Evolutionary conservation across 2,329 filamentous ascomycete genomes (phyloP).

Genomic region (Zasmidium citrigriseum): DNA sequence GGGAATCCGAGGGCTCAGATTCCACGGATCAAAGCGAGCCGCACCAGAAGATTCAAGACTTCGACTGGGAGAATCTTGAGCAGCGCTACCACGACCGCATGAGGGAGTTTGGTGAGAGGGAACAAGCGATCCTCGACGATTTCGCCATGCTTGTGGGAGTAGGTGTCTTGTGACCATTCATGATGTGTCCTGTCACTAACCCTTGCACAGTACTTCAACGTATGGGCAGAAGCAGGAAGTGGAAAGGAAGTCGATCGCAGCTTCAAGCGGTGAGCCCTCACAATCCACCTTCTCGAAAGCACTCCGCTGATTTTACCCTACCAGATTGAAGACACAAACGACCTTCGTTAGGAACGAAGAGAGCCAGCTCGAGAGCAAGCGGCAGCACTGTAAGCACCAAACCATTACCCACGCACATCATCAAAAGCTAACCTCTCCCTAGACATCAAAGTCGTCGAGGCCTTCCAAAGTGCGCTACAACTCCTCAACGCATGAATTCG

Average conservation of each 20-base stretch:
- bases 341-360: conserved; percentile 76
- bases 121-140: conserved; percentile 50
- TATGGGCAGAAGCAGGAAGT: conserved; percentile 75
- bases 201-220: conserved; percentile 66
- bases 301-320: neutral
- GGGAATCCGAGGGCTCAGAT: conserved; percentile 16
- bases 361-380: conserved; percentile 68
- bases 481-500: conserved; percentile 38
- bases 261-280: conserved; percentile 64
- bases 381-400: conserved; percentile 70
- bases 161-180: conserved; percentile 20
- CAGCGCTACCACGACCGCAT: conserved; percentile 68
- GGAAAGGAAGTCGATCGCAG: conserved; percentile 75
- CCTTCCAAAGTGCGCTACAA: conserved; percentile 51
- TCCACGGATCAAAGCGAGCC: conserved; percentile 28
- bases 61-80: conserved; percentile 80
- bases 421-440: conserved; percentile 23
- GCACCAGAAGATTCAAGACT: conserved; percentile 50
- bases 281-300: neutral
- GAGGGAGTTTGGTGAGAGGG: conserved; percentile 61
- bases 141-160: conserved; percentile 60
- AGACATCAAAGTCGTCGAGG: conserved; percentile 50
- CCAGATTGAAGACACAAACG: conserved; percentile 75
- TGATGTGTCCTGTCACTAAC: conserved; percentile 7
- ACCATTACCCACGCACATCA: neutral